Evolutionary conservation across 192 early-diverging fungal genomes (phyloP), one percentile per base, ranked within the genome.

Genomic region (Coemansia sp.): DNA sequence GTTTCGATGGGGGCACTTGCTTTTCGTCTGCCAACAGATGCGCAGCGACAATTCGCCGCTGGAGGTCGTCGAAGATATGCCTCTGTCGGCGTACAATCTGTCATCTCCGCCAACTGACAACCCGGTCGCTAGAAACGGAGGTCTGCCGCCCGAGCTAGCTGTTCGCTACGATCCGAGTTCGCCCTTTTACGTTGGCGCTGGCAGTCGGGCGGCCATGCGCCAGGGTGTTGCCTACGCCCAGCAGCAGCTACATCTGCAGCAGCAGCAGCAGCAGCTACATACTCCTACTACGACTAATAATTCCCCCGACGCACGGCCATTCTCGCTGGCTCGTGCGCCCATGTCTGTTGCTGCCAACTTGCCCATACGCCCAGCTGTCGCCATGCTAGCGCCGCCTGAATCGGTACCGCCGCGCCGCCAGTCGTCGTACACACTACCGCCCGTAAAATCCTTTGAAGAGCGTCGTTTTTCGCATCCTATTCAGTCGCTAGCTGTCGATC

Each of bases 11-110:
- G 76, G 81, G 19, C 42, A 68, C 32, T 59, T 83, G 65, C 54
- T 83, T 60, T 83, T 83, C 71, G 76, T 78, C 43, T 78, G 65
- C 38, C 81, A 83, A 68, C 81, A 83, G 49, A 62, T 57, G 56
- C 76, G 72, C 32, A 57, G 71, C 61, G 74, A 76, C 49, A 41
- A 32, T 38, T 59, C 64, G 25, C 60, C 67, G 15, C 36, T 40
- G 3, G 49, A 59, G 43, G 15, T 32, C 38, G 20, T 57, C 36
- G 60, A 64, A 3, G 68, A 70, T 37, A 73, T 37, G 32, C 32
- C 59, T 10, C 64, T 82, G 14, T 61, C 64, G 1, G 72, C 43
- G 38, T 82, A 82, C 66, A 82, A 82, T 15, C 46, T 82, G 14
- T 68, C 71, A 6, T 67, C 70, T 17, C 79, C 79, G 51, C 67